phyloP scores from a whole-genome alignment of 1,284 basidiomycete genomes.

The Meripilus lineatus region DNA sequence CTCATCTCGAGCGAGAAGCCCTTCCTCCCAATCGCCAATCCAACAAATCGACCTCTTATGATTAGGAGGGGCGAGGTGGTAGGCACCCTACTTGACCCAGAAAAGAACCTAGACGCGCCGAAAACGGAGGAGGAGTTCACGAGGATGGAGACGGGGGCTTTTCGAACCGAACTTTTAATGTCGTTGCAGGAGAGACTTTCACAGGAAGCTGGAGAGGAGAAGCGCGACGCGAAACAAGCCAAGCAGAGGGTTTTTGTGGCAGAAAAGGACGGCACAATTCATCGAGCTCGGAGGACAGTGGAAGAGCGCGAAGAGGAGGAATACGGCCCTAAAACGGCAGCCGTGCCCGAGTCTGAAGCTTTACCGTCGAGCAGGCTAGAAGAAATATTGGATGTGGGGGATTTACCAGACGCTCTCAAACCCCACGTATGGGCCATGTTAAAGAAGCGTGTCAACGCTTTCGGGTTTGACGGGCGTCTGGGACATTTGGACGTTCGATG shows the following conservation, averaged over 20 bases:
- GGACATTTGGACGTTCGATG: not conserved
- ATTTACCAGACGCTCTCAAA: not conserved
- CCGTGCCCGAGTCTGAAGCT: not conserved
- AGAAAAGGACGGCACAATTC: no score
- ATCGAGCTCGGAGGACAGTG: no score
- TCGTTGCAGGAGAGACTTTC: no score
- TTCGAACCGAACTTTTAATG: no score
- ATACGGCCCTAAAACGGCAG: slow-evolving; percentile 8
- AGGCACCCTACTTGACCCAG: not conserved
- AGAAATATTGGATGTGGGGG: slow-evolving; percentile 5
- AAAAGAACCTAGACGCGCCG: not conserved
- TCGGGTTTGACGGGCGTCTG: slow-evolving; percentile 6
- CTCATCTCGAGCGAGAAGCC: not conserved
- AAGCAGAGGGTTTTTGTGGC: no score
- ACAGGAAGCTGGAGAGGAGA: no score
- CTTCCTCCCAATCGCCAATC: not conserved
- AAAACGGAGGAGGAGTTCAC: no score
- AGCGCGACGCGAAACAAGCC: no score
- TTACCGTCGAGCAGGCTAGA: not conserved
- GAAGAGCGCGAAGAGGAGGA: no score
- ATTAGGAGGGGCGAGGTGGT: not conserved
- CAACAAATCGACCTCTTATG: not conserved
- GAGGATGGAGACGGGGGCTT: no score
- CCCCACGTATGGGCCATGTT: not conserved
- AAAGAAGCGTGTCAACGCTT: not conserved